Evolutionary conservation across 768 basidiomycete species (phyloP).

Genomic region (Gloeostereum incarnatum): DNA sequence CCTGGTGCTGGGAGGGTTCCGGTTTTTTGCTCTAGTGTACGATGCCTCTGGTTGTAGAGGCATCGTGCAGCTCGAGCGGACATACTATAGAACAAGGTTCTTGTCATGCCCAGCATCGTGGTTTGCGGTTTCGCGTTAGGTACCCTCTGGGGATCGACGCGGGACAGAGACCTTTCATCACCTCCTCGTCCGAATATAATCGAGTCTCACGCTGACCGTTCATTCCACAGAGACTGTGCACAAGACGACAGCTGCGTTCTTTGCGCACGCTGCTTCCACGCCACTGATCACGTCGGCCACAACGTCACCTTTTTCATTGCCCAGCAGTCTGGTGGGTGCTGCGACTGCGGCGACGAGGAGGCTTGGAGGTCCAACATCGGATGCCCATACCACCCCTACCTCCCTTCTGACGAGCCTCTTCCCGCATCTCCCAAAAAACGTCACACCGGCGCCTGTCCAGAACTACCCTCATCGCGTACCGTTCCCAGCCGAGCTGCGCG

Average conservation of each 20-base stretch:
- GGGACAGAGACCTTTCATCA: too few relatives aligned
- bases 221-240: slow-evolving; percentile 68
- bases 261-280: slow-evolving; percentile 84
- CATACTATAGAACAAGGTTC: too few relatives aligned
- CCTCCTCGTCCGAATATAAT: too few relatives aligned
- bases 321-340: slow-evolving; percentile 87
- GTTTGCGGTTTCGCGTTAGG: too few relatives aligned
- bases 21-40: too few relatives aligned
- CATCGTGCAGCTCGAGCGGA: too few relatives aligned
- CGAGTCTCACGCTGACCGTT: slow-evolving; percentile 1
- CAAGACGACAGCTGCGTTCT: slow-evolving; percentile 86
- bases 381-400: slow-evolving; percentile 71
- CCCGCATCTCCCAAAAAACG: slow-evolving; percentile 3
- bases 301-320: slow-evolving; percentile 92
- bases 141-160: too few relatives aligned
- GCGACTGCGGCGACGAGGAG: slow-evolving; percentile 90
- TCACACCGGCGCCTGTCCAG: slow-evolving; percentile 21
- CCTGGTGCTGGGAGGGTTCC: too few relatives aligned
- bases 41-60: too few relatives aligned
- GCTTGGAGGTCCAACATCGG: slow-evolving; percentile 67
- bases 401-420: slow-evolving; percentile 15
- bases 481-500: slow-evolving; percentile 57
- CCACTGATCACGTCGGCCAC: slow-evolving; percentile 79
- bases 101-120: too few relatives aligned
- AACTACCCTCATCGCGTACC: slow-evolving; percentile 48